phyloP scores from a whole-genome alignment of 208 protist genomes.

The Crithidia brevicula region DNA sequence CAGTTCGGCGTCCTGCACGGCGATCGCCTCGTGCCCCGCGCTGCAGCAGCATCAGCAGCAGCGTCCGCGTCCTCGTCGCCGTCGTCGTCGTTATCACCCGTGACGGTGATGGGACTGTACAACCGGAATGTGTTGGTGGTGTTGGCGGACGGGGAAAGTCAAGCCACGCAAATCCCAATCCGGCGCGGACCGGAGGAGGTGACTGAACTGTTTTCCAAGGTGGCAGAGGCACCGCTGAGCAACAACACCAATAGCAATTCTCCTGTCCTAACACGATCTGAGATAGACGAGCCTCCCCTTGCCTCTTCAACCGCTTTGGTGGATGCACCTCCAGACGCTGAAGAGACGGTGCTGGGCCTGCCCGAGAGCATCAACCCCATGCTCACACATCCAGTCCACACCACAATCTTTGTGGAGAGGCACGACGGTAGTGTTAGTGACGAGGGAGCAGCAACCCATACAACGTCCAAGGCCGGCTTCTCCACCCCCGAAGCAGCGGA shows the following conservation, averaged over 20 bases:
- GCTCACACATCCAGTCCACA: neutral
- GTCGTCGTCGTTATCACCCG: too few relatives aligned
- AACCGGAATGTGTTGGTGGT: constrained; percentile 45
- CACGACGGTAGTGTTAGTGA: neutral
- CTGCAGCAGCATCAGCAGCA: neutral
- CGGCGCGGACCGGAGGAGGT: constrained; percentile 26
- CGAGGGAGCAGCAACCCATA: neutral
- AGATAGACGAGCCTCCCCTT: neutral
- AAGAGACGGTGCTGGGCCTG: neutral
- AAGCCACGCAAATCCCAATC: constrained; percentile 31
- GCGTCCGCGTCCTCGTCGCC: too few relatives aligned
- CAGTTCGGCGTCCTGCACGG: constrained; percentile 54
- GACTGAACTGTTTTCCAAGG: constrained; percentile 34
- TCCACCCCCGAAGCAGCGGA: constrained; percentile 2
- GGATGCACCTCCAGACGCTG: too few relatives aligned
- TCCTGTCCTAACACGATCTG: neutral
- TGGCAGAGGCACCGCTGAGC: constrained; percentile 22
- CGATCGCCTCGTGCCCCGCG: constrained; percentile 35
- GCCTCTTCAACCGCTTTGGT: neutral
- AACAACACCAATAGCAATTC: too few relatives aligned
- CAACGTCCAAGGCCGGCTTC: neutral
- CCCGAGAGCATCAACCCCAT: neutral
- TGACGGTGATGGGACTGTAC: constrained; percentile 49
- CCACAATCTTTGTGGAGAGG: constrained; percentile 1
- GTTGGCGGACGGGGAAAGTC: constrained; percentile 33